Evolutionary conservation across 2,329 filamentous ascomycete species (phyloP).

Genomic region (Phialophora tarda): DNA sequence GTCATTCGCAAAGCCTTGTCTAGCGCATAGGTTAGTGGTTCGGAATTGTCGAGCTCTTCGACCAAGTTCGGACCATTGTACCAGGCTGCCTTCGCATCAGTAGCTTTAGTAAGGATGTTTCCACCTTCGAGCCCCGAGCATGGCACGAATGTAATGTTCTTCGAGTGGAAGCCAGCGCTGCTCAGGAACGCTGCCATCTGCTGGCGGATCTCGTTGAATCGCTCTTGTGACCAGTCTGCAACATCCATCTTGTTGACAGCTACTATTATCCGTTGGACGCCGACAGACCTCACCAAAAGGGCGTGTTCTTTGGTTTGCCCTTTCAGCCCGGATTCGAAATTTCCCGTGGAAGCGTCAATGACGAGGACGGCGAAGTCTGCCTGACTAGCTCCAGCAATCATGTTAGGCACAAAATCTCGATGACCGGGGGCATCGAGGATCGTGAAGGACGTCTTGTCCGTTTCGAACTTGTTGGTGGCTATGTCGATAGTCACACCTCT

Average conservation of each 20-base stretch:
- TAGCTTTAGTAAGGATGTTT: constrained; percentile 67
- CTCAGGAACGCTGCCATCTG: constrained; percentile 83
- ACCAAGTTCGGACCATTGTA: constrained; percentile 80
- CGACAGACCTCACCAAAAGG: constrained; percentile 85
- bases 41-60: constrained; percentile 81
- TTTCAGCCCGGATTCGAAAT: constrained; percentile 90
- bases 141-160: constrained; percentile 84
- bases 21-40: constrained; percentile 70
- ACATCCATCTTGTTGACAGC: constrained; percentile 96
- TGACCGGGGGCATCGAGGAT: constrained; percentile 96
- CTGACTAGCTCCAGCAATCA: constrained; percentile 96
- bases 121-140: constrained; percentile 88
- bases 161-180: constrained; percentile 78
- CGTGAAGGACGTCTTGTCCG: constrained; percentile 82
- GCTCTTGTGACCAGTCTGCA: constrained; percentile 77
- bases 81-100: constrained; percentile 68
- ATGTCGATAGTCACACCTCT: constrained; percentile 97
- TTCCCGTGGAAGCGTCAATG: constrained; percentile 86
- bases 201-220: constrained; percentile 83
- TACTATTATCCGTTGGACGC: constrained; percentile 84
- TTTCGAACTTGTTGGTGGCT: constrained; percentile 92
- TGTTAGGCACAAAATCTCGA: constrained; percentile 95
- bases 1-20: constrained; percentile 83
- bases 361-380: constrained; percentile 95
- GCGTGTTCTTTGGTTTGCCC: constrained; percentile 96